Evolutionary conservation across 768 basidiomycete genomes (phyloP).

Genomic region (Lanmaoa pseudosensibilis): DNA sequence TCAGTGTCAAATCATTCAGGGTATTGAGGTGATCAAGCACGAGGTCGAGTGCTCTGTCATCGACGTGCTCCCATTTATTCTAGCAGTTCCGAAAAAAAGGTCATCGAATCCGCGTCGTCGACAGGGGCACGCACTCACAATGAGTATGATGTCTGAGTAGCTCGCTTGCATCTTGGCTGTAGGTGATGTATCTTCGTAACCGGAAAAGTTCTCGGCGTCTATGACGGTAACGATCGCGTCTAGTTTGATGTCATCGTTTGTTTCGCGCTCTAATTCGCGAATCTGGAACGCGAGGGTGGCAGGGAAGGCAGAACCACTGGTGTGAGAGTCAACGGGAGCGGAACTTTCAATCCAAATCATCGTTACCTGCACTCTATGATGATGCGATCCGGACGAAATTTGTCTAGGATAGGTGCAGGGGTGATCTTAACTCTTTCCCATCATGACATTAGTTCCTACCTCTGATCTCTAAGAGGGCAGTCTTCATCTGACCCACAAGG

Average conservation of each 20-base stretch:
- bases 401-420: slow-evolving; percentile 50
- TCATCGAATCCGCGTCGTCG: slow-evolving; percentile 4
- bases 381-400: slow-evolving; percentile 83
- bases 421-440: not conserved
- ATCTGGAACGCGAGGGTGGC: slow-evolving; percentile 95
- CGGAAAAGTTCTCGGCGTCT: slow-evolving; percentile 87
- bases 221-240: slow-evolving; percentile 92
- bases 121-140: slow-evolving; percentile 53
- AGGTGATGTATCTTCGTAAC: slow-evolving; percentile 90
- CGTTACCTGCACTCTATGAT: slow-evolving; percentile 92
- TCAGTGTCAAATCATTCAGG: slow-evolving; percentile 87
- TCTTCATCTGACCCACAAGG: slow-evolving; percentile 93
- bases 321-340: not conserved
- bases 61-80: slow-evolving; percentile 90
- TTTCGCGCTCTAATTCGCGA: slow-evolving; percentile 82
- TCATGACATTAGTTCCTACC: slow-evolving; percentile 41
- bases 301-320: slow-evolving; percentile 90
- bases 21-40: slow-evolving; percentile 87
- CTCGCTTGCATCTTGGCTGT: slow-evolving; percentile 95
- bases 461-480: slow-evolving; percentile 83
- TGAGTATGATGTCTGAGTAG: slow-evolving; percentile 88
- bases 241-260: slow-evolving; percentile 69
- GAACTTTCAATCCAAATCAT: not conserved
- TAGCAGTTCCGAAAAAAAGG: slow-evolving; percentile 28
- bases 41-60: slow-evolving; percentile 75